Evolutionary conservation across 2,329 filamentous ascomycete species (phyloP).

Genomic region (Leptodontidium sp.): DNA sequence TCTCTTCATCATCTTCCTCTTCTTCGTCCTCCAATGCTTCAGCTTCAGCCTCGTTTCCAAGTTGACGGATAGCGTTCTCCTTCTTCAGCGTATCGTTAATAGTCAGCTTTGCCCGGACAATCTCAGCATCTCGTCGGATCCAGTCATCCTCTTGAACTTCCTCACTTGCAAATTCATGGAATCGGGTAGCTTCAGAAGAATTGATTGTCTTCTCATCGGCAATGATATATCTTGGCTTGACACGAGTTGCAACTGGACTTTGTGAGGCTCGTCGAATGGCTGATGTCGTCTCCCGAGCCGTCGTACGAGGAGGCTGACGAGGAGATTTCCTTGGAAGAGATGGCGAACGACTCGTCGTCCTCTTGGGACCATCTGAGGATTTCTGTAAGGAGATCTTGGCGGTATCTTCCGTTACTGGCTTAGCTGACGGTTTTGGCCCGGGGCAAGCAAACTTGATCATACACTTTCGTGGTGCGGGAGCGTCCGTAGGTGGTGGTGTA

Average conservation of each 20-base stretch:
- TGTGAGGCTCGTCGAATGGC: slow-evolving; percentile 49
- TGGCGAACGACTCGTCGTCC: slow-evolving; percentile 39
- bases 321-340: slow-evolving; percentile 43
- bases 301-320: slow-evolving; percentile 22
- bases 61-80: slow-evolving; percentile 85
- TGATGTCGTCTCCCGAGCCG: slow-evolving; percentile 40
- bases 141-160: slow-evolving; percentile 87
- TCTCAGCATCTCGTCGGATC: slow-evolving; percentile 72
- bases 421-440: slow-evolving; percentile 57
- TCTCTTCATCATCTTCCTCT: slow-evolving; percentile 52
- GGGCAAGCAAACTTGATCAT: slow-evolving; percentile 79
- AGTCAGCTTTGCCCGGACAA: slow-evolving; percentile 73
- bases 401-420: slow-evolving; percentile 36
- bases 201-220: slow-evolving; percentile 43
- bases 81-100: slow-evolving; percentile 89
- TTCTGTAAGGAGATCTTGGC: slow-evolving; percentile 28
- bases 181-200: slow-evolving; percentile 64
- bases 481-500: slow-evolving; percentile 43
- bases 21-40: slow-evolving; percentile 83
- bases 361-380: slow-evolving; percentile 32
- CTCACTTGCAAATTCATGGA: slow-evolving; percentile 92
- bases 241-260: slow-evolving; percentile 50
- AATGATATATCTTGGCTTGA: slow-evolving; percentile 46
- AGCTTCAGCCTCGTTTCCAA: slow-evolving; percentile 90
- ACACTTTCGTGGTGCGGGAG: slow-evolving; percentile 59